phyloP scores from a whole-genome alignment of 208 protist genomes.

The Trypanosoma brucei region DNA sequence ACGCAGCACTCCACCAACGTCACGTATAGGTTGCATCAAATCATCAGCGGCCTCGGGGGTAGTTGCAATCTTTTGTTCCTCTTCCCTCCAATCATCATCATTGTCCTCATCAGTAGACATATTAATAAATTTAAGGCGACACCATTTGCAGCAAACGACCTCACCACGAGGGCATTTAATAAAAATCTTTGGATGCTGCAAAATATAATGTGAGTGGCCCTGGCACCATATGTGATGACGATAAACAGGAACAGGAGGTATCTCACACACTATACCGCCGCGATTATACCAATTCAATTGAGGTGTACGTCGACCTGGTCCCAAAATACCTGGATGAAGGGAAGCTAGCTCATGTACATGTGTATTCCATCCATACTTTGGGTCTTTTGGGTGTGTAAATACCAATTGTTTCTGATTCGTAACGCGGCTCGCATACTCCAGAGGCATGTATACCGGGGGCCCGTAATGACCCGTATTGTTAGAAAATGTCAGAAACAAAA shows the following conservation, averaged over 20 bases:
- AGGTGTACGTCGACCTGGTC: constrained; percentile 71
- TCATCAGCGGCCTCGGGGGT: constrained; percentile 75
- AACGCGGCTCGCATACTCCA: constrained; percentile 81
- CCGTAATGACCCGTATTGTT: constrained; percentile 82
- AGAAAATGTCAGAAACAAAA: constrained; percentile 50
- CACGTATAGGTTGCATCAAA: constrained; percentile 71
- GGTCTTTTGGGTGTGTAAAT: constrained; percentile 80
- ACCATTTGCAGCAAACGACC: constrained; percentile 85
- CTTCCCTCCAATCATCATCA: constrained; percentile 84
- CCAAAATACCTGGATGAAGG: constrained; percentile 71
- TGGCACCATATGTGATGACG: constrained; percentile 85
- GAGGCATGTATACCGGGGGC: constrained; percentile 80
- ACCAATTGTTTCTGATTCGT: constrained; percentile 74
- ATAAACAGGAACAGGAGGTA: constrained; percentile 84
- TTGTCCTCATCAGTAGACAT: constrained; percentile 84
- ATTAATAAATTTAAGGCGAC: constrained; percentile 87
- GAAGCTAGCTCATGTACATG: constrained; percentile 67
- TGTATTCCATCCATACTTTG: constrained; percentile 85
- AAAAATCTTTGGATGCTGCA: constrained; percentile 87
- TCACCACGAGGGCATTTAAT: constrained; percentile 79
- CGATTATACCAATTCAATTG: constrained; percentile 73
- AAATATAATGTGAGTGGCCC: constrained; percentile 73
- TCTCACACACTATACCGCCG: constrained; percentile 85
- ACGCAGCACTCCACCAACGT: constrained; percentile 77
- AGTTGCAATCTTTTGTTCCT: constrained; percentile 85